Percentiles rank a stretch among this genome's conserved stretches.
phyloP scores from a whole-genome alignment of 306 rosid genomes.

The Dicorynia guianensis region DNA sequence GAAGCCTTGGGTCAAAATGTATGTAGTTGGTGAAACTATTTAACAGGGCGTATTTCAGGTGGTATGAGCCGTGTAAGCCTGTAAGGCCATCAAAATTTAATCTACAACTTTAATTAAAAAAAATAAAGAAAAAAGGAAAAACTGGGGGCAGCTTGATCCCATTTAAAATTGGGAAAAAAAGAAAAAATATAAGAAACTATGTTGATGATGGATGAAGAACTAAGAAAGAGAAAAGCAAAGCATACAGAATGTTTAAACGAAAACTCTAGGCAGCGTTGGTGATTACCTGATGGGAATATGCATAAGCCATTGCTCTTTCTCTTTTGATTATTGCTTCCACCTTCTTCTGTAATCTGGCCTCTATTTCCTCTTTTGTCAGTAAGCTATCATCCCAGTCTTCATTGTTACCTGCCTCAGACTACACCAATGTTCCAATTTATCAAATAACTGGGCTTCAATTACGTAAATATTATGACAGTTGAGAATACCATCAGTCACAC shows the following conservation, averaged over 20 bases:
- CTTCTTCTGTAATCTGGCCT: conserved; percentile 84
- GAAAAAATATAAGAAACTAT: not conserved
- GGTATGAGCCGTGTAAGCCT: not conserved
- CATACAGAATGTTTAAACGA: not conserved
- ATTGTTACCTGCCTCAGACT: conserved; percentile 82
- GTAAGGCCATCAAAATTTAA: not conserved
- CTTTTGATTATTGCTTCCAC: conserved; percentile 91
- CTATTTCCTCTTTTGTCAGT: conserved; percentile 89
- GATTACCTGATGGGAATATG: conserved; percentile 89
- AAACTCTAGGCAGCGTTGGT: conserved; percentile 22
- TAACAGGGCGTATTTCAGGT: not conserved
- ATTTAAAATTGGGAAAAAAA: conserved; percentile 21
- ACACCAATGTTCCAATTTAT: conserved; percentile 39
- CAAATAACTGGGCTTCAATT: conserved; percentile 26
- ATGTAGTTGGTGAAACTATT: not conserved
- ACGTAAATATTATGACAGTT: conserved; percentile 20
- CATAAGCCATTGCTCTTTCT: conserved; percentile 96
- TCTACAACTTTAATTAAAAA: not conserved
- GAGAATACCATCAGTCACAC: conserved; percentile 29
- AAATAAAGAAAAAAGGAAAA: no score
- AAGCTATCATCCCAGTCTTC: conserved; percentile 96
- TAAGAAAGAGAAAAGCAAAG: not conserved
- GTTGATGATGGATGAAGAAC: not conserved
- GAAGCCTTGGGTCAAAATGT: not conserved
- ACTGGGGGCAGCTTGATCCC: no score